These are phyloP conservation scores for Polytrichum commune DNA, from an alignment of 225 moss, liverwort and hornwort species.

Conservation along the genomic window DNA sequence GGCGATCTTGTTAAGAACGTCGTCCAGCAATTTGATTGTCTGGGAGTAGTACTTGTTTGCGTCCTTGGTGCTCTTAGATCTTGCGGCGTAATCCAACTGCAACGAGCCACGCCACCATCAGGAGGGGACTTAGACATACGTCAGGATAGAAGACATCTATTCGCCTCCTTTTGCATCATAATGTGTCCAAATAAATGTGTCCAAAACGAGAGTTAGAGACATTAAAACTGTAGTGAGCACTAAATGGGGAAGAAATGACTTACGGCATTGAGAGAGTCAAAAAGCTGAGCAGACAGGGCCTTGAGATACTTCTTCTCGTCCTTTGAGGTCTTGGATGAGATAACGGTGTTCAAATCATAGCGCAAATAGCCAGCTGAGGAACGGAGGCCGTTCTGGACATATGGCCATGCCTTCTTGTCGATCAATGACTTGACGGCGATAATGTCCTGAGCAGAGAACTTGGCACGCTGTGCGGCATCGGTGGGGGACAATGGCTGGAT, in stretches of 20 bases:
- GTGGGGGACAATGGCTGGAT: slow-evolving; percentile 31
- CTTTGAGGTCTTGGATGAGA: slow-evolving; percentile 51
- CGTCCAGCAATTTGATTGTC: slow-evolving; percentile 30
- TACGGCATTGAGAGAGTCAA: slow-evolving; percentile 56
- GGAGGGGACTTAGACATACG: no score
- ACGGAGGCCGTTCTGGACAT: slow-evolving; percentile 71
- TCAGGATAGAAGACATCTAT: no score
- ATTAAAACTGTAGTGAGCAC: background rate
- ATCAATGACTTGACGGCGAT: slow-evolving; percentile 48
- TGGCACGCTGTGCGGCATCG: slow-evolving; percentile 48
- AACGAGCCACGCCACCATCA: background rate
- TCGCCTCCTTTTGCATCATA: no score
- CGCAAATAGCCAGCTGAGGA: slow-evolving; percentile 56
- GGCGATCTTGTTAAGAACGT: slow-evolving; percentile 29
- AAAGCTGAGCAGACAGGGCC: slow-evolving; percentile 43
- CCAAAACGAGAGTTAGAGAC: no score
- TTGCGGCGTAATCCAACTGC: slow-evolving; percentile 41
- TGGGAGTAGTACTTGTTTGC: slow-evolving; percentile 36
- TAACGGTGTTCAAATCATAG: slow-evolving; percentile 63
- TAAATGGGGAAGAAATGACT: slow-evolving; percentile 4
- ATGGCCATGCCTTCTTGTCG: slow-evolving; percentile 83
- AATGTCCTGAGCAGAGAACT: slow-evolving; percentile 55
- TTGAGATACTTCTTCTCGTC: slow-evolving; percentile 43
- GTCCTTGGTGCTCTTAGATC: slow-evolving; percentile 30
- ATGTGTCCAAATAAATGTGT: no score